phyloP scores from a whole-genome alignment of 2,329 filamentous ascomycete species.

The Alternaria conjuncta region DNA sequence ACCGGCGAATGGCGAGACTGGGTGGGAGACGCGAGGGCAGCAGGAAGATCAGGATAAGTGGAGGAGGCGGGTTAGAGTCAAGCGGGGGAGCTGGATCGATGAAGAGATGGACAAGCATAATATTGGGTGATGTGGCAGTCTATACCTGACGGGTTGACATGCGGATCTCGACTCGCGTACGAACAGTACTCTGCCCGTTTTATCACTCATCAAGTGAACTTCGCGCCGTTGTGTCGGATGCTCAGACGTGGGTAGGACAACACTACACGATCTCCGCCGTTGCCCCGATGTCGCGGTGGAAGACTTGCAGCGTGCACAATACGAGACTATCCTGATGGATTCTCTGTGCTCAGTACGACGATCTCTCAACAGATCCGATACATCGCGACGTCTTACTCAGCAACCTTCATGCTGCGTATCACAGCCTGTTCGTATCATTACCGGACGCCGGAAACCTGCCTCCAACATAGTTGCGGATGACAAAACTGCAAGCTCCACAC shows the following conservation, averaged over 20 bases:
- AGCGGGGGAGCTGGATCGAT: slow-evolving; percentile 40
- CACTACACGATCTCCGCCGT: background rate
- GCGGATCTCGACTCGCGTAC: background rate
- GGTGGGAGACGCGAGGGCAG: slow-evolving; percentile 22
- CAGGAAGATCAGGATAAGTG: slow-evolving; percentile 26
- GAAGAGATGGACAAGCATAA: slow-evolving; percentile 45
- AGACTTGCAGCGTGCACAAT: background rate
- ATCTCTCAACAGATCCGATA: background rate
- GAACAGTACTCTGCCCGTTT: background rate
- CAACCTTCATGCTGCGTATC: background rate
- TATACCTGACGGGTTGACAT: background rate
- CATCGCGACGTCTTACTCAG: background rate
- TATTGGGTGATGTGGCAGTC: slow-evolving; percentile 29
- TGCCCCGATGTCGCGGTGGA: background rate
- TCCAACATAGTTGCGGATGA: background rate
- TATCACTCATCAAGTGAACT: background rate
- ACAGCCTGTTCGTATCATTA: background rate
- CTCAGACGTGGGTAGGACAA: background rate
- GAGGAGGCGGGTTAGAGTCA: slow-evolving; percentile 23
- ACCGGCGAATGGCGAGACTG: slow-evolving; percentile 1
- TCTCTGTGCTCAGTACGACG: background rate
- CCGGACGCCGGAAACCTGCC: background rate
- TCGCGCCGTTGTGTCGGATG: background rate
- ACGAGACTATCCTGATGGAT: background rate
- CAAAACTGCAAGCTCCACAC: background rate